Percentiles rank a stretch among this genome's conserved stretches.
phyloP scores from a whole-genome alignment of 2,329 filamentous ascomycete genomes.

The Coniella lustricola region DNA sequence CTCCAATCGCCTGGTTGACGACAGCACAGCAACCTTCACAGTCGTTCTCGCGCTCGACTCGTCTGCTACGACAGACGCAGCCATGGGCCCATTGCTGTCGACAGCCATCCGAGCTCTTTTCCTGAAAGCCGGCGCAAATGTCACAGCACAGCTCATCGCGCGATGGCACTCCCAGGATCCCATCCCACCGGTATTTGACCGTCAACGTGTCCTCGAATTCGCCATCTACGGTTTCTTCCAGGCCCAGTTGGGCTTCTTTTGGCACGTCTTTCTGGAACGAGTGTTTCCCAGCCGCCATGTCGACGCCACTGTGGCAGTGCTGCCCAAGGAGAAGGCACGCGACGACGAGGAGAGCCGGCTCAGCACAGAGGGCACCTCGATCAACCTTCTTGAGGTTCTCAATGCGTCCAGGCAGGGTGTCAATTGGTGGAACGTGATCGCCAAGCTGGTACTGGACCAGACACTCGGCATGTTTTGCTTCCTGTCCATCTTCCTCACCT shows the following conservation, averaged over 20 bases:
- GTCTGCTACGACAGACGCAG: not conserved
- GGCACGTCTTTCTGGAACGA: conserved; percentile 21
- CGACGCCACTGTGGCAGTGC: not conserved
- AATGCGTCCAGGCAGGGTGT: conserved; percentile 11
- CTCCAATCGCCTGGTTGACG: no score
- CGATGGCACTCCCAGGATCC: conserved; percentile 15
- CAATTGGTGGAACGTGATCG: conserved; percentile 19
- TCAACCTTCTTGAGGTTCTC: conserved; percentile 8
- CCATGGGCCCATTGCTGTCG: conserved; percentile 12
- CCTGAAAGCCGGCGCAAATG: conserved; percentile 17
- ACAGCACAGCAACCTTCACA: not conserved
- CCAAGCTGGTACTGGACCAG: conserved; percentile 22
- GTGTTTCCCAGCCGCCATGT: conserved; percentile 19
- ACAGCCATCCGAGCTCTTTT: conserved; percentile 16
- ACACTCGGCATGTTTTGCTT: conserved; percentile 20
- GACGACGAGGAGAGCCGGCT: conserved; percentile 15
- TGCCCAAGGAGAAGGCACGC: conserved; percentile 17
- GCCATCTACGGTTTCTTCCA: conserved; percentile 22
- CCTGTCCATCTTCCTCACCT: conserved; percentile 19
- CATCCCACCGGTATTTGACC: conserved; percentile 15
- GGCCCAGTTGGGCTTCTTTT: conserved; percentile 21
- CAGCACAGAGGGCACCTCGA: conserved; percentile 14
- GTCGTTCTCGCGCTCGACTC: not conserved
- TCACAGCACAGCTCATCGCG: conserved; percentile 17
- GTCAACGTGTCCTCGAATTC: conserved; percentile 21